Evolutionary conservation across 2,329 filamentous ascomycete species (phyloP).

Genomic region (Amauroascus niger): DNA sequence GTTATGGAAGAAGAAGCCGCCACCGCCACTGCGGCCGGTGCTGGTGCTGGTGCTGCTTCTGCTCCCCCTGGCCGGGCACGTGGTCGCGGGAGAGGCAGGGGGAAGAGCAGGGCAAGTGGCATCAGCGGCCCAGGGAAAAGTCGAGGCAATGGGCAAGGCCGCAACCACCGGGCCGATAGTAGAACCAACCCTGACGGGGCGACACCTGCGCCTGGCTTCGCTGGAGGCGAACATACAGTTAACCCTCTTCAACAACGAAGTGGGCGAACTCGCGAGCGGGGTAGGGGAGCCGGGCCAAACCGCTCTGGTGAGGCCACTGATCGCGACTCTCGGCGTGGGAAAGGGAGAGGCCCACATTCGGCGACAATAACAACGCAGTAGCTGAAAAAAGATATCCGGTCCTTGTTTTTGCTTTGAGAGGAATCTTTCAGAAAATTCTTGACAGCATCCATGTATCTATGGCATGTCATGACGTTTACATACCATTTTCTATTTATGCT

Average conservation of each 20-base stretch:
- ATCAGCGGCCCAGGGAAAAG: neutral
- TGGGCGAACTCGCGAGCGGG: neutral
- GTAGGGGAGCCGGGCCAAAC: neutral
- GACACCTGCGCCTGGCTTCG: neutral
- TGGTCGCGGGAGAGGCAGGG: constrained; percentile 5
- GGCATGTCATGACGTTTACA: too few relatives aligned
- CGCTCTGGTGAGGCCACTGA: neutral
- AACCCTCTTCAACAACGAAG: neutral
- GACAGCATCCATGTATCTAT: too few relatives aligned
- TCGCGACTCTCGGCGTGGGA: neutral
- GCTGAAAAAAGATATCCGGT: neutral
- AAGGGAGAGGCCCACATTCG: neutral
- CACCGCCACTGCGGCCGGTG: constrained; percentile 4
- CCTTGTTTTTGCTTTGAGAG: neutral
- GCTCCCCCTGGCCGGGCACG: constrained; percentile 14
- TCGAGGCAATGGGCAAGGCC: neutral
- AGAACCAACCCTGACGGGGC: neutral
- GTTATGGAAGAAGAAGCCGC: constrained; percentile 54
- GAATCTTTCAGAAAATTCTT: too few relatives aligned
- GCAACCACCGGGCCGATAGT: neutral
- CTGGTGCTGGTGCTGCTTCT: neutral
- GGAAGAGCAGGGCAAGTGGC: neutral
- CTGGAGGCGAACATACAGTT: neutral
- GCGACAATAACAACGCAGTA: neutral
- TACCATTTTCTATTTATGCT: too few relatives aligned